phyloP scores from a whole-genome alignment of 805 yeast species.

The Scheffersomyces lignosus region DNA sequence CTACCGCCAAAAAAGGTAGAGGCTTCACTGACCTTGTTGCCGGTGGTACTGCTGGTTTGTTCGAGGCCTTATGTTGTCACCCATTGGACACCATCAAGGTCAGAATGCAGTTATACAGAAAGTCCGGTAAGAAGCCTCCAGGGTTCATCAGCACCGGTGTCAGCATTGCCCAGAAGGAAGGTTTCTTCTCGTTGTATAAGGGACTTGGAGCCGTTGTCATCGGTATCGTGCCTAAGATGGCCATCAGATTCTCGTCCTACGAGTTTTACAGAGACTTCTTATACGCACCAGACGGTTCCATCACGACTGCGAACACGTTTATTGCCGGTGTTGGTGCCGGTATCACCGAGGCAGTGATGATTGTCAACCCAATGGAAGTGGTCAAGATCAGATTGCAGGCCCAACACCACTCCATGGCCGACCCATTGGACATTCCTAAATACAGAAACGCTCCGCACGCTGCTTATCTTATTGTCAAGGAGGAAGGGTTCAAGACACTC shows the following conservation, averaged over 20 bases:
- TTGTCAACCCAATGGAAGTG: conserved; percentile 97
- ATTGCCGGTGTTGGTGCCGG: conserved; percentile 97
- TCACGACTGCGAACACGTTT: conserved; percentile 75
- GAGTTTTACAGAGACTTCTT: conserved; percentile 80
- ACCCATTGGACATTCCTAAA: conserved; percentile 77
- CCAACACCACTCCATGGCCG: conserved; percentile 86
- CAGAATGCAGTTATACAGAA: conserved; percentile 88
- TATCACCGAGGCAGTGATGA: conserved; percentile 89
- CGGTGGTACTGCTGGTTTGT: conserved; percentile 96
- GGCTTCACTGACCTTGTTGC: conserved; percentile 71
- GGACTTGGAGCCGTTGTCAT: conserved; percentile 97
- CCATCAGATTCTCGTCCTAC: conserved; percentile 91
- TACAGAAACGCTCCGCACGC: conserved; percentile 94
- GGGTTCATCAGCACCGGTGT: conserved; percentile 85
- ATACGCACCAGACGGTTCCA: conserved; percentile 60
- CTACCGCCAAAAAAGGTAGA: conserved; percentile 32
- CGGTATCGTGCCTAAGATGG: conserved; percentile 98
- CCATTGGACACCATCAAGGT: conserved; percentile 98
- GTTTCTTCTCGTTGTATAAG: conserved; percentile 83
- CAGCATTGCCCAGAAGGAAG: conserved; percentile 74
- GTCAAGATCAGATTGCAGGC: conserved; percentile 96
- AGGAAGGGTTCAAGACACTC: conserved; percentile 86
- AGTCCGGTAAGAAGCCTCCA: conserved; percentile 72
- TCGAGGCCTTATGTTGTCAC: conserved; percentile 97
- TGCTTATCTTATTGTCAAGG: conserved; percentile 74